Evolutionary conservation across 2,329 filamentous ascomycete genomes (phyloP).

Genomic region (Colletotrichum eremochloae): DNA sequence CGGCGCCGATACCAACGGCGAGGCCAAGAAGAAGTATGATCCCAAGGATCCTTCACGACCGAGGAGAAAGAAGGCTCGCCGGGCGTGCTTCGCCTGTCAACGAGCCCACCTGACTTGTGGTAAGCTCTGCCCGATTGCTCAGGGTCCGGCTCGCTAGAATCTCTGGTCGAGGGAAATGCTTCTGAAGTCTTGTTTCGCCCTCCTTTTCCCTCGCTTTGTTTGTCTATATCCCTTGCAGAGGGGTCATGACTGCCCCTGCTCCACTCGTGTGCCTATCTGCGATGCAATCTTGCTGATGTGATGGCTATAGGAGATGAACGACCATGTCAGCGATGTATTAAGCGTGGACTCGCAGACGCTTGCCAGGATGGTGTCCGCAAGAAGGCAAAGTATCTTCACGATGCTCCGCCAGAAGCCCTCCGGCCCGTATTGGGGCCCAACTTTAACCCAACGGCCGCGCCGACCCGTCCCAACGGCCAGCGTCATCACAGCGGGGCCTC

Average conservation of each 20-base stretch:
- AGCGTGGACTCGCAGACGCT: conserved; percentile 88
- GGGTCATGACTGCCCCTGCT: conserved; percentile 21
- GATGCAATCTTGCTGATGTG: conserved; percentile 35
- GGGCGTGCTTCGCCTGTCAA: conserved; percentile 97
- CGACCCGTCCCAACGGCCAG: conserved; percentile 57
- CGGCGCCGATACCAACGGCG: conserved; percentile 59
- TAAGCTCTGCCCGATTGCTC: conserved; percentile 67
- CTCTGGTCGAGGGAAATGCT: conserved; percentile 35
- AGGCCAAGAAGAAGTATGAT: conserved; percentile 77
- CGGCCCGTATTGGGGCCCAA: conserved; percentile 84
- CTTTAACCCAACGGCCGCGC: conserved; percentile 70
- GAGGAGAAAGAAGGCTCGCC: conserved; percentile 92
- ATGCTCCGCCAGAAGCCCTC: conserved; percentile 90
- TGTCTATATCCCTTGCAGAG: conserved; percentile 25
- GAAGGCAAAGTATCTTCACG: conserved; percentile 98
- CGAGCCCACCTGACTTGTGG: conserved; percentile 97
- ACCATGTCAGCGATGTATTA: conserved; percentile 93
- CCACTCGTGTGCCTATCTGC: conserved; percentile 1
- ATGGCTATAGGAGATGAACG: conserved; percentile 84
- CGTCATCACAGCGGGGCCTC: conserved; percentile 52
- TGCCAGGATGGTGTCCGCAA: conserved; percentile 98
- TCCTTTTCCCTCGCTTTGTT: conserved; percentile 19
- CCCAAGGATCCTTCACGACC: conserved; percentile 93
- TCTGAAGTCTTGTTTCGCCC: conserved; percentile 37
- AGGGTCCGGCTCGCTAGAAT: conserved; percentile 23